phyloP scores from a whole-genome alignment of 805 yeast species.

The Kuraishia capsulata region DNA sequence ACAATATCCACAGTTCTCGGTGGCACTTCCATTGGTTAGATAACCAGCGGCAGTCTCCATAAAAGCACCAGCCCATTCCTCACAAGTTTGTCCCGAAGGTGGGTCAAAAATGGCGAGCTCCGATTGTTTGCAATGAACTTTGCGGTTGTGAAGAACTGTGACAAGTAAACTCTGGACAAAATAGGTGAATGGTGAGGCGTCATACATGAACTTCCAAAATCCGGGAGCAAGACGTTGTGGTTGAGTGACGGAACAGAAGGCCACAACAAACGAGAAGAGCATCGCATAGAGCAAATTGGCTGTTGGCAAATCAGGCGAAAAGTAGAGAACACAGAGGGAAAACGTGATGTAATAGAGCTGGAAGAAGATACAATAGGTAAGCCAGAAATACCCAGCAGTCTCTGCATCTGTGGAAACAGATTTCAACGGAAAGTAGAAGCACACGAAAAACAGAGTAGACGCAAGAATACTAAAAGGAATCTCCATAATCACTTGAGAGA shows the following conservation, averaged over 20 bases:
- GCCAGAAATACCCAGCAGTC: conserved; percentile 40
- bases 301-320: conserved; percentile 57
- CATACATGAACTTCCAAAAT: conserved; percentile 82
- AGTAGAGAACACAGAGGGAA: conserved; percentile 45
- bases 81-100: conserved; percentile 58
- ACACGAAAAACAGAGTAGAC: conserved; percentile 25
- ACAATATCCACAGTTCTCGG: conserved; percentile 42
- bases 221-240: conserved; percentile 54
- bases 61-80: conserved; percentile 37
- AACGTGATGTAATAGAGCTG: conserved; percentile 38
- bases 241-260: conserved; percentile 66
- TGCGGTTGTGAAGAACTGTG: conserved; percentile 37
- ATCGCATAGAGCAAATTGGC: conserved; percentile 56
- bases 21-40: too few species aligned
- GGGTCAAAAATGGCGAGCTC: conserved; percentile 47
- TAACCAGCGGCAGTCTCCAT: conserved; percentile 42
- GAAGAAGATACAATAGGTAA: conserved; percentile 25
- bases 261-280: conserved; percentile 45
- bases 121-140: conserved; percentile 34
- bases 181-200: conserved; percentile 65
- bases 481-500: conserved; percentile 43
- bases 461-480: conserved; percentile 43
- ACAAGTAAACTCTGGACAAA: conserved; percentile 44
- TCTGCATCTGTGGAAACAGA: conserved; percentile 23
- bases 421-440: conserved; percentile 3